phyloP scores from a whole-genome alignment of 108 stramenopile genomes.

The Nannochloropsis oceanica region DNA sequence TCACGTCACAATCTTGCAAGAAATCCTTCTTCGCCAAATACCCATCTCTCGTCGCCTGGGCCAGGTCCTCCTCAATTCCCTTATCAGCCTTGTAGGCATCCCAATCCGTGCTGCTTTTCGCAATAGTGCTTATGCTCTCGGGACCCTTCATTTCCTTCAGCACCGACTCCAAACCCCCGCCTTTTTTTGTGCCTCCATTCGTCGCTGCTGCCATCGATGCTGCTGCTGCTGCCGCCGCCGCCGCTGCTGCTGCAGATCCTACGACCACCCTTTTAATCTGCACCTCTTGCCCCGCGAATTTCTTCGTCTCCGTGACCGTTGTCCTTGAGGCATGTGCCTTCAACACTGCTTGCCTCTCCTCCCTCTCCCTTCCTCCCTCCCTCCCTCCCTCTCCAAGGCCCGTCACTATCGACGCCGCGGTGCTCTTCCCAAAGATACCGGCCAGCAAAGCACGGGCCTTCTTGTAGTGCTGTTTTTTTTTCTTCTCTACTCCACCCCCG shows the following conservation, averaged over 20 bases:
- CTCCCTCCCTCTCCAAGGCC: neutral
- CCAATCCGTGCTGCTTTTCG: constrained; percentile 8
- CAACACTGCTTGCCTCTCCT: neutral
- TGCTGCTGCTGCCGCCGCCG: neutral
- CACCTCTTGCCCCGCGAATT: neutral
- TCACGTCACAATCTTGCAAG: neutral
- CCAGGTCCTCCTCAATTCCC: constrained; percentile 5
- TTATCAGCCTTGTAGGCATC: constrained; percentile 10
- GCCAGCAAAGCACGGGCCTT: neutral
- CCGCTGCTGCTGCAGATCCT: neutral
- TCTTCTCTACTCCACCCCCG: no score
- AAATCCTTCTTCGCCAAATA: neutral
- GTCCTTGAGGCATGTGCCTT: neutral
- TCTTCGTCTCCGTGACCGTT: neutral
- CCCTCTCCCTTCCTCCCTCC: neutral
- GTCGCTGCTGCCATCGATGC: neutral
- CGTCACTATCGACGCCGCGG: neutral
- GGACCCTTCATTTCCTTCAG: constrained; percentile 5
- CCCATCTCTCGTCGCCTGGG: constrained; percentile 1
- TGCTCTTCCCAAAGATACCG: neutral
- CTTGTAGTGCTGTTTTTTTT: no score
- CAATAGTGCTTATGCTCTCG: neutral
- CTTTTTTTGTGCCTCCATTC: neutral
- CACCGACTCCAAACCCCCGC: neutral
- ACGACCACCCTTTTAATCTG: neutral